phyloP scores from a whole-genome alignment of 2,329 filamentous ascomycete genomes.

The Pyricularia sp. region DNA sequence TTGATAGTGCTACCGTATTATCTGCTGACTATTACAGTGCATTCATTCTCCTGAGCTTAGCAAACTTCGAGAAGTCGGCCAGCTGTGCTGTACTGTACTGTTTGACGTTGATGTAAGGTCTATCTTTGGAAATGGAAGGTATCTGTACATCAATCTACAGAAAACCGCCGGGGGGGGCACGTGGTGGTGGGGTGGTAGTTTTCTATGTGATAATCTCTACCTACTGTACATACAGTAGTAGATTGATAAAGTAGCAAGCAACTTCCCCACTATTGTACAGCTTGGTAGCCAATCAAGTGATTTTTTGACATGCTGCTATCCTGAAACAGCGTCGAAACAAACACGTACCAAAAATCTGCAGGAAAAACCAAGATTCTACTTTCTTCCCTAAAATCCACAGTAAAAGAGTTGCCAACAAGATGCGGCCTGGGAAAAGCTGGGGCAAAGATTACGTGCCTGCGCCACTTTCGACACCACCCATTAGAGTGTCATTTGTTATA shows the following conservation, averaged over 20 bases:
- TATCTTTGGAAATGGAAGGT: no score
- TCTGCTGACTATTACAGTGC: not conserved
- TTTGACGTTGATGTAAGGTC: not conserved
- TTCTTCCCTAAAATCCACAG: not conserved
- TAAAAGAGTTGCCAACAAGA: not conserved
- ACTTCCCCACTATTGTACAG: not conserved
- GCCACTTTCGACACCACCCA: not conserved
- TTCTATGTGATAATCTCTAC: not conserved
- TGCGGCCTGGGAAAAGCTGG: not conserved
- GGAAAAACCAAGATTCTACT: not conserved
- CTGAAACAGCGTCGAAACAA: not conserved
- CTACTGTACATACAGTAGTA: no score
- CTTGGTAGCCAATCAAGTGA: not conserved
- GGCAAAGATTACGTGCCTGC: not conserved
- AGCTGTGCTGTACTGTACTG: not conserved
- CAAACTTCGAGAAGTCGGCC: not conserved
- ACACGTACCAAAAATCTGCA: not conserved
- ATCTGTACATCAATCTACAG: not conserved
- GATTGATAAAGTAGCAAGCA: not conserved
- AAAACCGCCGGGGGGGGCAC: not conserved
- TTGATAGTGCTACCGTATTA: no score
- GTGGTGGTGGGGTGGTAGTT: not conserved
- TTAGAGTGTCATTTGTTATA: not conserved
- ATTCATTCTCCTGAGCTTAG: not conserved
- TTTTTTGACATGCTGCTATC: not conserved